phyloP scores from a whole-genome alignment of 768 basidiomycete species.

The Mycena filopes region DNA sequence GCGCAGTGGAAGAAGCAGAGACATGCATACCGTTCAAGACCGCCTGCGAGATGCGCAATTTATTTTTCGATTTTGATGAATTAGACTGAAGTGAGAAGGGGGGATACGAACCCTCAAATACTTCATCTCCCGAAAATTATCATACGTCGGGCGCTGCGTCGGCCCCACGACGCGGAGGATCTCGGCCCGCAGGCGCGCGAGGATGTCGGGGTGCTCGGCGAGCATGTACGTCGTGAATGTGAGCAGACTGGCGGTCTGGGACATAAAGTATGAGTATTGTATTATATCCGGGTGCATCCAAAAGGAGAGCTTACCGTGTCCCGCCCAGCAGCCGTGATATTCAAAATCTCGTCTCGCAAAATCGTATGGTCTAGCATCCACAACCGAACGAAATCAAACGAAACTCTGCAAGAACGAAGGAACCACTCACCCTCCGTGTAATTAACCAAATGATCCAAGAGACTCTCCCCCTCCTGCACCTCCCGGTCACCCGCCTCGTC shows the following conservation, averaged over 20 bases:
- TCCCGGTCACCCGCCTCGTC: slow-evolving; percentile 43
- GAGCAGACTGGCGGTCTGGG: slow-evolving; percentile 59
- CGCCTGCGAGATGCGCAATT: slow-evolving; percentile 1
- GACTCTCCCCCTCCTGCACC: slow-evolving; percentile 55
- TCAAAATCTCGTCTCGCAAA: slow-evolving; percentile 56
- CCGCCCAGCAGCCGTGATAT: slow-evolving; percentile 55
- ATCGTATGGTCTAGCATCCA: slow-evolving; percentile 48
- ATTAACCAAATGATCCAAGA: slow-evolving; percentile 65
- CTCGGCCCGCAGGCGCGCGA: slow-evolving; percentile 60
- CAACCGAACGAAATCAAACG: too few species aligned
- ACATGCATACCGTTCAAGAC: slow-evolving; percentile 10
- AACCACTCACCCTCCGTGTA: slow-evolving; percentile 58
- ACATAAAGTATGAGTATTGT: background rate
- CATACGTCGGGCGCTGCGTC: slow-evolving; percentile 58
- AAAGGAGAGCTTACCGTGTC: slow-evolving; percentile 56
- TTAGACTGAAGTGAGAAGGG: background rate
- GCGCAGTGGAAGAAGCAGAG: too few species aligned
- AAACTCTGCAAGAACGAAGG: too few species aligned
- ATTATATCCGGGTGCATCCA: too few species aligned
- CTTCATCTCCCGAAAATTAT: slow-evolving; percentile 67
- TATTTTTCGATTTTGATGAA: too few species aligned
- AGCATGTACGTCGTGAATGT: slow-evolving; percentile 68
- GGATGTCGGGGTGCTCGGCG: slow-evolving; percentile 59
- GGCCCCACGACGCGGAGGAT: slow-evolving; percentile 58
- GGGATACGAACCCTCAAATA: slow-evolving; percentile 56